phyloP scores from a whole-genome alignment of 495 filamentous ascomycete species.

The Xylaria nigripes region DNA sequence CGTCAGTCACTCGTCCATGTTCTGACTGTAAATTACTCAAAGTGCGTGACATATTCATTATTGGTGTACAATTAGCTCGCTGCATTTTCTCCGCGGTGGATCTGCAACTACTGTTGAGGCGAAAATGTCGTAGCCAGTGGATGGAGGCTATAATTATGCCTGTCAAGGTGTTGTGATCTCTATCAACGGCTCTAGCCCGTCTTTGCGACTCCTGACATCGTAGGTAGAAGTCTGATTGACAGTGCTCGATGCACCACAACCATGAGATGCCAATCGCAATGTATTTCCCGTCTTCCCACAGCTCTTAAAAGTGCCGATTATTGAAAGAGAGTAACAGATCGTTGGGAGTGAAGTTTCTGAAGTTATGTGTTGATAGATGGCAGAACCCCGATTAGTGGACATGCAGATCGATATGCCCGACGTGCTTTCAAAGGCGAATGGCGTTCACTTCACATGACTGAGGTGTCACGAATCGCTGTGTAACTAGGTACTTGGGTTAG shows the following conservation, averaged over 20 bases:
- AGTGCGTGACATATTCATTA: neutral
- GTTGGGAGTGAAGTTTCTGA: neutral
- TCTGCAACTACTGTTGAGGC: neutral
- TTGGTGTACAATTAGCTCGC: neutral
- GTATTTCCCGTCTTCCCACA: neutral
- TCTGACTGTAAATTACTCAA: neutral
- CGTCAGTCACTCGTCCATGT: constrained; percentile 2
- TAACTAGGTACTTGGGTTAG: neutral
- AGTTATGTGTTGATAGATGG: neutral
- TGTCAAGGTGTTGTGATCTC: constrained; percentile 1
- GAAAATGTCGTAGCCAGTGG: neutral
- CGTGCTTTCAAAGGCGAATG: neutral
- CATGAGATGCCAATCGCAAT: neutral
- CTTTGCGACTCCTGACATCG: neutral
- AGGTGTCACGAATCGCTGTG: neutral
- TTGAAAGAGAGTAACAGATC: neutral
- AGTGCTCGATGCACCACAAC: neutral
- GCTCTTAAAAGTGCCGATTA: neutral
- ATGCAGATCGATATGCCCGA: neutral
- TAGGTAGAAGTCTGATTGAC: neutral
- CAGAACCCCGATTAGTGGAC: neutral
- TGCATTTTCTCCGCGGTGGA: neutral
- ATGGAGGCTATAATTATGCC: neutral
- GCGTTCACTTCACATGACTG: neutral
- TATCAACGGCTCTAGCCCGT: neutral